These are phyloP conservation scores for Rubia peregrina DNA, from an alignment of 305 asterid genomes.

Conservation along the genomic window DNA sequence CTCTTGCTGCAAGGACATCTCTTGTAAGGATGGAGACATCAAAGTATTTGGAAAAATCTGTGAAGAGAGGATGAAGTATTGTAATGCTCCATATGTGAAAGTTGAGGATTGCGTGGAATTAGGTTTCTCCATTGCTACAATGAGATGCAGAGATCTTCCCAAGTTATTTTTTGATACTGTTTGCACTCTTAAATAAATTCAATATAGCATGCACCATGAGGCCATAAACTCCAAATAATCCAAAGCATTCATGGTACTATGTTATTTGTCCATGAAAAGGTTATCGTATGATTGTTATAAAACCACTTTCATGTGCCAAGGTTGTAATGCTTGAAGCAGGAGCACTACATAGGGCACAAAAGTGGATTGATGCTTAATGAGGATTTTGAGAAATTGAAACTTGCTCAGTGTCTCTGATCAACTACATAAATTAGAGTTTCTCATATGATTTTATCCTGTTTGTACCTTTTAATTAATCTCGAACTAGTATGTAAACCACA, in stretches of 20 bases:
- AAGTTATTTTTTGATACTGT: conserved; percentile 48
- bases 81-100: conserved; percentile 21
- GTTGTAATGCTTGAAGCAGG: conserved; percentile 30
- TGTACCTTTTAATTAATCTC: too few species aligned
- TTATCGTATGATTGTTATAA: too few species aligned
- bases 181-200: conserved; percentile 27
- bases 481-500: too few species aligned
- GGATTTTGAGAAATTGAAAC: conserved; percentile 44
- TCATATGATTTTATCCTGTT: too few species aligned
- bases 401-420: conserved; percentile 43
- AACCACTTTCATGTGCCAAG: conserved; percentile 4
- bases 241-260: conserved; percentile 55
- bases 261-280: too few species aligned
- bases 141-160: conserved; percentile 62
- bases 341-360: conserved; percentile 55
- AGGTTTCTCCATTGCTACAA: conserved; percentile 49
- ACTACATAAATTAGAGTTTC: too few species aligned
- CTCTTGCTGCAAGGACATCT: too few species aligned
- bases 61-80: conserved; percentile 20
- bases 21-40: too few species aligned
- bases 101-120: conserved; percentile 48
- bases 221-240: conserved; percentile 15
- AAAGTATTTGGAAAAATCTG: not conserved
- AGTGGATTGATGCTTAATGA: conserved; percentile 41
- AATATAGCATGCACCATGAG: conserved; percentile 18